A percentile compares a stretch with the other conserved stretches of the same genome.
Evolutionary conservation across 2,329 filamentous ascomycete species (phyloP).

Genomic region (Ceratocystis variospora): DNA sequence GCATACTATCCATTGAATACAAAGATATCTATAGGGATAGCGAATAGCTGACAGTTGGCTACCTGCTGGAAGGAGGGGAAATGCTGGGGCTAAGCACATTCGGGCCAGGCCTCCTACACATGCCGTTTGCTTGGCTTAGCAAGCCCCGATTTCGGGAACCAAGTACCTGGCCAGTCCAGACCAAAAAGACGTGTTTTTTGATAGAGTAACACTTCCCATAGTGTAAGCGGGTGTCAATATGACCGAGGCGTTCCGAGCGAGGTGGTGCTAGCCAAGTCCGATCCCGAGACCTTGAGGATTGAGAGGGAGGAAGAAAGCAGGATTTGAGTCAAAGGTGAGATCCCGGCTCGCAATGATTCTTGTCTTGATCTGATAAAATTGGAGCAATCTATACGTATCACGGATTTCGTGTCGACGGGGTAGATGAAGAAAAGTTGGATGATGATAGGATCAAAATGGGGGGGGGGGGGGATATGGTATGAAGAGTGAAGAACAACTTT

Average conservation of each 20-base stretch:
- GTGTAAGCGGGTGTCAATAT: not conserved
- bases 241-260: not conserved
- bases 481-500: not conserved
- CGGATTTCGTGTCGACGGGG: too few relatives aligned
- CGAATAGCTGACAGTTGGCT: not conserved
- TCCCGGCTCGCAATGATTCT: not conserved
- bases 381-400: not conserved
- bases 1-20: too few relatives aligned
- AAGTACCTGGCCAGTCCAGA: not conserved
- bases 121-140: not conserved
- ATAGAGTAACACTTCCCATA: too few relatives aligned
- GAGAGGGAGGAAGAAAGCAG: not conserved
- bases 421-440: not conserved
- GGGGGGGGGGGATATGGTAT: not conserved
- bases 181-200: not conserved
- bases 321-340: not conserved
- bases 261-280: not conserved
- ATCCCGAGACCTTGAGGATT: not conserved
- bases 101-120: not conserved
- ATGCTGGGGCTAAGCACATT: not conserved
- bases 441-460: too few relatives aligned
- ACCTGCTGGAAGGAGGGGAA: not conserved
- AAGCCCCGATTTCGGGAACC: not conserved
- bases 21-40: not conserved
- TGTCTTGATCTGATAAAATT: slow-evolving; percentile 1